Percentiles rank a stretch among this genome's conserved stretches.
phyloP scores from a whole-genome alignment of 225 moss, liverwort and hornwort species.

The Sphagnum contortum region DNA sequence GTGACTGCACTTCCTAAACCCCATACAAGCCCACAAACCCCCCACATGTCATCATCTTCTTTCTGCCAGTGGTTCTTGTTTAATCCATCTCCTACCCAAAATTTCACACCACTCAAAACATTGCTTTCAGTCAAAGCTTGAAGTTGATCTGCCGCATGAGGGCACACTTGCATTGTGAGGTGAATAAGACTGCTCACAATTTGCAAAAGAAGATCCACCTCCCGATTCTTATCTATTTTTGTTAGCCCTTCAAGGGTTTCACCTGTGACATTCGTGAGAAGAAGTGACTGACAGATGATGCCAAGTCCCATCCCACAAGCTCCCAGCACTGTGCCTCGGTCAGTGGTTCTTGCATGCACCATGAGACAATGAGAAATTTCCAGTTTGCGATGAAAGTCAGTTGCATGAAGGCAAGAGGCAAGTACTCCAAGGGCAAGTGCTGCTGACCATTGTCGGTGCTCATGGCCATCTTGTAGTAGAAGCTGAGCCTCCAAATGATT shows the following conservation, averaged over 20 bases:
- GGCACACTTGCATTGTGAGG: constrained; percentile 21
- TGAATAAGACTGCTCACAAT: constrained; percentile 28
- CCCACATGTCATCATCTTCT: constrained; percentile 34
- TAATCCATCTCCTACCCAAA: too few species aligned
- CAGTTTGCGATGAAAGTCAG: constrained; percentile 33
- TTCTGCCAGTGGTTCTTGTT: neutral
- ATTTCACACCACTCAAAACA: too few species aligned
- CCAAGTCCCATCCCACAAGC: constrained; percentile 42
- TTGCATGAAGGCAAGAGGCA: constrained; percentile 27
- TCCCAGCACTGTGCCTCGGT: constrained; percentile 35
- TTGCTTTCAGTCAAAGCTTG: neutral
- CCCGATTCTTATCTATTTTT: constrained; percentile 18
- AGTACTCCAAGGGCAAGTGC: constrained; percentile 31
- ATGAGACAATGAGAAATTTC: constrained; percentile 32
- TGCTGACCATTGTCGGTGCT: constrained; percentile 50
- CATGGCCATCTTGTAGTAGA: constrained; percentile 33
- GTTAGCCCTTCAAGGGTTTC: constrained; percentile 3
- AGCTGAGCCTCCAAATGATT: constrained; percentile 23
- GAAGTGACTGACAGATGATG: constrained; percentile 34
- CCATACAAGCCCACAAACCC: constrained; percentile 38
- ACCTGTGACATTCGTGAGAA: constrained; percentile 12
- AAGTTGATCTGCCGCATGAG: constrained; percentile 21
- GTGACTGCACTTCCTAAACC: constrained; percentile 34
- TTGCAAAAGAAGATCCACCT: constrained; percentile 26
- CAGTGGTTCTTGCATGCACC: constrained; percentile 36